Conservation (phyloP, 768 basidiomycete genomes). For the Lentinula boryana region DNA sequence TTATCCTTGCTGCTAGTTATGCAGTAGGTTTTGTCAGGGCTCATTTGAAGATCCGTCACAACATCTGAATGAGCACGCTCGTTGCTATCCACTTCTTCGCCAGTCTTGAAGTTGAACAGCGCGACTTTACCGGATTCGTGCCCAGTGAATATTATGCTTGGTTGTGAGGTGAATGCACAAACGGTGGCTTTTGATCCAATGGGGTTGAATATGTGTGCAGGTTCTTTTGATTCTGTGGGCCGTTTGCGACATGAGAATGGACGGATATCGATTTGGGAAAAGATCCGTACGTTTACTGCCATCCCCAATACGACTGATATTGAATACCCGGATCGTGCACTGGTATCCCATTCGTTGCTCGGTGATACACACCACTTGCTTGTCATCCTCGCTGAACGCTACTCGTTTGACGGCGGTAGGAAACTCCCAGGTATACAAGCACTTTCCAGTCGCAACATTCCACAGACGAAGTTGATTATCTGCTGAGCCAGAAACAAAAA, state of each 20-base stretch:
- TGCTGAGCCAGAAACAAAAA: constrained; percentile 86
- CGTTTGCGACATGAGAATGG: not conserved
- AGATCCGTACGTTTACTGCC: constrained; percentile 66
- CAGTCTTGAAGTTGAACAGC: constrained; percentile 82
- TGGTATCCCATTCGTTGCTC: constrained; percentile 95
- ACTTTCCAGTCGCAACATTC: constrained; percentile 86
- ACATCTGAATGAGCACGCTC: constrained; percentile 83
- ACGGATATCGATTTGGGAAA: not conserved
- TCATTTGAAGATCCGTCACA: constrained; percentile 91
- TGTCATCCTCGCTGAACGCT: constrained; percentile 81
- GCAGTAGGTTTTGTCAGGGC: constrained; percentile 88
- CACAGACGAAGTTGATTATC: constrained; percentile 92
- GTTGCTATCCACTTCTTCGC: constrained; percentile 77
- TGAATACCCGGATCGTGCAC: constrained; percentile 86
- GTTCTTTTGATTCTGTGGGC: constrained; percentile 65
- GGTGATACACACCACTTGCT: constrained; percentile 85
- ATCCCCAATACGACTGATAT: constrained; percentile 79
- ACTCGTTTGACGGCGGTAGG: constrained; percentile 97
- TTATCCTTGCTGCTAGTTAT: constrained; percentile 97
- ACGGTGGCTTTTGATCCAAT: constrained; percentile 96
- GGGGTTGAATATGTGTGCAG: constrained; percentile 75
- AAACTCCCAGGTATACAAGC: constrained; percentile 95
- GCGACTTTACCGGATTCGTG: constrained; percentile 97
- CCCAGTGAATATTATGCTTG: constrained; percentile 81
- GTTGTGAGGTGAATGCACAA: constrained; percentile 80